Base-by-base conservation (phyloP, 2,329 filamentous ascomycete species). In the Neonectria ditissima region DNA sequence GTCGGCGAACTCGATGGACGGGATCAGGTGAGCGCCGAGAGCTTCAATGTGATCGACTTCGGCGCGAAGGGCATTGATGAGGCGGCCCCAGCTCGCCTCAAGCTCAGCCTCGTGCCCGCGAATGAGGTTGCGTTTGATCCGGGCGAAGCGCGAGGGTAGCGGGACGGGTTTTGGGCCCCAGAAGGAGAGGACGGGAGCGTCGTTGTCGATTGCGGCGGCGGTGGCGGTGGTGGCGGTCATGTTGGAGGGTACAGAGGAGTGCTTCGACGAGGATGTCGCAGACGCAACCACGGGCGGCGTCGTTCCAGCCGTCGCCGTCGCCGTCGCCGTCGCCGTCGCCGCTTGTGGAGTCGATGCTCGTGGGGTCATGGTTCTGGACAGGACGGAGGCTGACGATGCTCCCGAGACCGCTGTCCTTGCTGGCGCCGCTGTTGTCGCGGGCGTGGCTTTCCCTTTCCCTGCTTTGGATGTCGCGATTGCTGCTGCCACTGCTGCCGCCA, bases 101-200 rank as follows among this genome's bases (percentile, higher is more conserved):
- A 89, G 78, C 55, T 81, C 83, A 22, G 80, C 75, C 64, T 91
- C 88, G 70, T 84, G 83, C 55, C 86, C 86, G 34, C 79, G 80
- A 41, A 86, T 82, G 50, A 89, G 81, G 18, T 79, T 81, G 59
- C 81, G 81, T 75, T 89, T 89, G 71, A 88, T 81, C 66, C 82
- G 81, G 50, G 83, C 84, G 66, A 88, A 89, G 28, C 87, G 84
- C 45, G 81, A 81, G n/a, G 86, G 86, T 8, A 89, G 78, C n/a
- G 86, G 84, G 20, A 87, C 83, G 9, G 84, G 84, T 69, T 87
- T 82, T 14, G 83, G 81, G 72, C 85, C 85, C 80, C 86, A 87
- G 67, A 87, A 87, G 2, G 84, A 86, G 51, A 87, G 75, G 53
- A 86, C 82, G 18, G 84, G 84, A 9, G 81, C 79, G 60, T 86